Conservation (phyloP, 331 rosid species). For the Dryas integrifolia region DNA sequence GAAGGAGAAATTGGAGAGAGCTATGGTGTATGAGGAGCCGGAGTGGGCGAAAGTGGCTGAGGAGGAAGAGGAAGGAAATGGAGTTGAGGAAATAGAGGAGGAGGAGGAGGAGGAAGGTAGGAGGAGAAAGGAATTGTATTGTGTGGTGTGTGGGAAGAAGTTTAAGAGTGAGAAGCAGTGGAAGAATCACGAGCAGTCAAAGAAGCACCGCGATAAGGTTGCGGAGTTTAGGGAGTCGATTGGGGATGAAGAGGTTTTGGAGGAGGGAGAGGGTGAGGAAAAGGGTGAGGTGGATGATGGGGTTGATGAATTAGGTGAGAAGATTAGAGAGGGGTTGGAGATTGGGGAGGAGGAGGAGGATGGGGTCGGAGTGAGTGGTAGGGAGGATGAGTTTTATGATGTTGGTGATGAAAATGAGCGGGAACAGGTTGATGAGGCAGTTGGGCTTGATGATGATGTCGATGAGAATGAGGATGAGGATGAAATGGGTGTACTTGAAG, state of each 20-base stretch:
- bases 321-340: constrained; percentile 40
- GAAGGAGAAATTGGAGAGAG: constrained; percentile 70
- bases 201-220: constrained; percentile 90
- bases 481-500: constrained; percentile 56
- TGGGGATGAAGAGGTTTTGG: constrained; percentile 40
- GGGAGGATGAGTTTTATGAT: constrained; percentile 22
- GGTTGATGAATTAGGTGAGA: constrained; percentile 38
- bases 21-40: constrained; percentile 74
- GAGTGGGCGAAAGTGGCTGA: constrained; percentile 68
- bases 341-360: constrained; percentile 34
- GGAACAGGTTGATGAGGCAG: constrained; percentile 16
- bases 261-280: constrained; percentile 31
- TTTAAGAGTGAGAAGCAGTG: constrained; percentile 99
- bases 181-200: constrained; percentile 98
- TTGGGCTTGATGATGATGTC: neutral
- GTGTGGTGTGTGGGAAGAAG: constrained; percentile 94
- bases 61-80: constrained; percentile 33
- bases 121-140: constrained; percentile 65
- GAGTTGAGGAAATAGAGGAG: constrained; percentile 34
- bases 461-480: constrained; percentile 29
- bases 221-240: constrained; percentile 63
- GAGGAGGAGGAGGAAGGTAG: constrained; percentile 29
- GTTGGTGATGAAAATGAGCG: constrained; percentile 22
- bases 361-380: constrained; percentile 32
- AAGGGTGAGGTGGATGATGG: constrained; percentile 24